Evolutionary conservation across 768 basidiomycete species (phyloP), one percentile per base, ranked within the genome.

Genomic region (Suillus discolor): DNA sequence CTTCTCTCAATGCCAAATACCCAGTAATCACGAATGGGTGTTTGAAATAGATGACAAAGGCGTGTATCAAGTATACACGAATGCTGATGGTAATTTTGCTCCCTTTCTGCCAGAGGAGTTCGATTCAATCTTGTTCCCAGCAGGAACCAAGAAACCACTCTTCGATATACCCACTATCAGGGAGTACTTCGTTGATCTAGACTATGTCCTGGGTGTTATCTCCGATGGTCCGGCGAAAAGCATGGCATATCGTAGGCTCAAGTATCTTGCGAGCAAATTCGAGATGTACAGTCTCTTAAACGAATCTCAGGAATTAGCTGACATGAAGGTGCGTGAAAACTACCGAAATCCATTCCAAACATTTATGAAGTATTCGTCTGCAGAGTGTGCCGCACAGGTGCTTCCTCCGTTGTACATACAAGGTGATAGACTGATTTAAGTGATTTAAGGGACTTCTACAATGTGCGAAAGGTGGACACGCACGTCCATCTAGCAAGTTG

Each of bases 401-500:
- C 45, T 67, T n/a, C 34, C 38, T 38, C 51, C 18, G 12, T 15
- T 47, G 28, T 28, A 15, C 28, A 25, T 13, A 39, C 34, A 23
- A 23, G 36, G 18, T 41, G 54, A 57, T n/a, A 42, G 51, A n/a
- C 62, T 67, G 66, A 70, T 62, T 25, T 11, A 39, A 12, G 16
- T 39, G 13, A 28, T 13, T 66, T n/a, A 73, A 96, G 97, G 66
- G 97, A 99, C 79, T 98, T 99, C 71, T 99, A 99, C 79, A 99
- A 99, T 75, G 84, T 95, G 61, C 89, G 97, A 31, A 99, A 99
- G 76, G 97, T 99, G 66, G 97, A 99, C 74, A 99, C 97, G 9
- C 97, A 99, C 77, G 94, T 99, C 36, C 97, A 99, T 72, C 94
- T 99, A 75, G 97, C 97, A 4, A 97, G 96, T 67, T 93, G 94